phyloP scores from a whole-genome alignment of 371 early-diverging fungal species.

The Thermomucor indicae-seudaticae region DNA sequence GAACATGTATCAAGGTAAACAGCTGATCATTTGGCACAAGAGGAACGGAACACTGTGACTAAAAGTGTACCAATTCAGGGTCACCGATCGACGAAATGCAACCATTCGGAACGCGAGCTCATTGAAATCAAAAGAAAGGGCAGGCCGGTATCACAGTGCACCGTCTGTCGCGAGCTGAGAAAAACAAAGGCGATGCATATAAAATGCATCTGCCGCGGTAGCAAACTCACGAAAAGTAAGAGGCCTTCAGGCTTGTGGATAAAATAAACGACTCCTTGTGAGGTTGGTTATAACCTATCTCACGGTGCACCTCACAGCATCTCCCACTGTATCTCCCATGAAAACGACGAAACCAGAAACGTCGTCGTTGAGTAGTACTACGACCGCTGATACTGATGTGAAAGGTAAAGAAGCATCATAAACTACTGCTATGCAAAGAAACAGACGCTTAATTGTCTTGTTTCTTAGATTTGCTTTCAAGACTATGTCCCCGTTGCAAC shows the following conservation, averaged over 20 bases:
- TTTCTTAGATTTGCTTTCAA: no score
- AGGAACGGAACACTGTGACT: not conserved
- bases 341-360: constrained; percentile 1
- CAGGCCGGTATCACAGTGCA: constrained; percentile 75
- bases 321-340: not conserved
- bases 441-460: no score
- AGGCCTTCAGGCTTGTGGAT: not conserved
- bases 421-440: no score
- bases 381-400: no score
- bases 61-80: constrained; percentile 24
- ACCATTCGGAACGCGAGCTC: constrained; percentile 57
- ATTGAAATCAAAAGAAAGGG: constrained; percentile 73
- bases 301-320: not conserved
- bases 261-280: not conserved
- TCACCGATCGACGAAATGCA: constrained; percentile 59
- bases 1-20: not conserved
- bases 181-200: constrained; percentile 69
- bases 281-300: not conserved
- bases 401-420: no score
- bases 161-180: constrained; percentile 64
- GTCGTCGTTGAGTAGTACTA: no score
- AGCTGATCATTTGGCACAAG: not conserved
- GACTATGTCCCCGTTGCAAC: no score
- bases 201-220: constrained; percentile 74
- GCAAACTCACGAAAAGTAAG: no score